Evolutionary conservation across 257 asterid species (phyloP), one percentile per base, ranked within the genome.

Genomic region (Solanum acaule): DNA sequence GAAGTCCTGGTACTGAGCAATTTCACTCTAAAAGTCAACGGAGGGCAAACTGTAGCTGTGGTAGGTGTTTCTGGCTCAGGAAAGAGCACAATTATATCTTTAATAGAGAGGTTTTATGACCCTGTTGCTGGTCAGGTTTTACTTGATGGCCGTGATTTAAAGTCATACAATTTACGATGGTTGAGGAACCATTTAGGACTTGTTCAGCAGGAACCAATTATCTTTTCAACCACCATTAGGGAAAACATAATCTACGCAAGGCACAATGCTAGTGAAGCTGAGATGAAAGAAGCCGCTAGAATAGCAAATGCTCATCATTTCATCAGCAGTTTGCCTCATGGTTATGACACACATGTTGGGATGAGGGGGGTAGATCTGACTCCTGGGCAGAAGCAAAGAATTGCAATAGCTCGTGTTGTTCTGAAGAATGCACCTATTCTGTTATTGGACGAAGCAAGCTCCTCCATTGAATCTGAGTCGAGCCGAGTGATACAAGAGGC

Each of bases 311-410:
- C 99, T 86, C 99, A 97, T 92, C 99, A 97, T 91, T 97, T 97
- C 88, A 97, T 97, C 73, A 97, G 99, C 94, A 97, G 98, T 90
- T 94, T 97, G 91, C 99, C 99, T 89, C 98, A 97, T 63, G 99
- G 99, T n/a, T 97, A 97, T 22, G 99, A 97, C 91, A 97, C 99
- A 13, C 99, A 97, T 82, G 98, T 97, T 27, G 99, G 99, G 85
- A 97, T 97, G 99, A 93, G 99, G 93, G 99, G 98, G 6, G 98
- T 97, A n/a, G 99, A 97, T 94, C 93, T 97, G 86, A 97, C 99
- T 23, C 99, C 99, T 2, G 99, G 99, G 37, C 99, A 97, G 90
- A 97, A 97, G 87, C 99, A 97, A 90, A 91, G 99, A 86, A 96
- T 97, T 29, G 99, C 98, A 44, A 97, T 97, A 63, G 99, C 99